Evolutionary conservation across 805 yeast genomes (phyloP).

Genomic region (Wickerhamiella domercqiae): DNA sequence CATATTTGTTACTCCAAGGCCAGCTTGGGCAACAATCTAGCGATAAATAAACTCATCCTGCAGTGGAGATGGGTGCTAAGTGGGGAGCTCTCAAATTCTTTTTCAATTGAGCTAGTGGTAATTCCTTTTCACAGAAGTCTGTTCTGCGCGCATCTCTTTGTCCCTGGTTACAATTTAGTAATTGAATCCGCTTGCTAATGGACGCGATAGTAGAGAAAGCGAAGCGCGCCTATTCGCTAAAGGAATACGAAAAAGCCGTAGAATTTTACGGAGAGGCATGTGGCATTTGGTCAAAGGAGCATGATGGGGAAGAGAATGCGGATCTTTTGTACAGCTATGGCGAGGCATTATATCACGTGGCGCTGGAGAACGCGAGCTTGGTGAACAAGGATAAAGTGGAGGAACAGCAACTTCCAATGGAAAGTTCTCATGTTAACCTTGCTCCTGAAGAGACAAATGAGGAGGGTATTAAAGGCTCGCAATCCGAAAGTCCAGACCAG

Average conservation of each 20-base stretch:
- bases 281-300: conserved; percentile 33
- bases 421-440: conserved; percentile 13
- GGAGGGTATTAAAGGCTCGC: too few species aligned
- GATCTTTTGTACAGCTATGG: conserved; percentile 66
- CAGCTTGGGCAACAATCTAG: neutral
- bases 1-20: too few species aligned
- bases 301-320: conserved; percentile 48
- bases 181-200: too few species aligned
- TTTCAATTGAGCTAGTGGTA: too few species aligned
- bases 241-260: neutral
- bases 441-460: conserved; percentile 15
- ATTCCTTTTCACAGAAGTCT: too few species aligned
- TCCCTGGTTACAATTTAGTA: too few species aligned
- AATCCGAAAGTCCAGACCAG: too few species aligned
- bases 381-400: conserved; percentile 38
- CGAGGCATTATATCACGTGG: conserved; percentile 61
- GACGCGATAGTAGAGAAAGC: conserved; percentile 1
- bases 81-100: too few species aligned
- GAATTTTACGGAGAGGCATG: conserved; percentile 25
- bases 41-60: neutral
- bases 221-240: conserved; percentile 1
- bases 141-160: too few species aligned
- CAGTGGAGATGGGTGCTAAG: too few species aligned
- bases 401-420: conserved; percentile 14
- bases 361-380: conserved; percentile 58